Base-by-base conservation (phyloP, 805 yeast species). In the Pichia scutulata region DNA sequence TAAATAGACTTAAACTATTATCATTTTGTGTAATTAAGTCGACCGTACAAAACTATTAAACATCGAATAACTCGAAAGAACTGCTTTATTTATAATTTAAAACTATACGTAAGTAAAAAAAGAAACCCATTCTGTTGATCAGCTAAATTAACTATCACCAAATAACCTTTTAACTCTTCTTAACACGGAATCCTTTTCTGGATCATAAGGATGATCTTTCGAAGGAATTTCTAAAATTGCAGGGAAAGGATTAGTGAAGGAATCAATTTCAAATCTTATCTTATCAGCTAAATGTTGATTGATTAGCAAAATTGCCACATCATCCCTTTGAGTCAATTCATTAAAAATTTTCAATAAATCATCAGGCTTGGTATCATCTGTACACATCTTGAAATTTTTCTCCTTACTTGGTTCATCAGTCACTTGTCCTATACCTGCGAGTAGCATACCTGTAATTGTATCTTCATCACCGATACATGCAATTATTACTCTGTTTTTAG, bases 391-490 rank as follows among this genome's bases (percentile, higher is more conserved):
- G 68, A 93, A 93, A 74, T 93, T 93, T 71, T 88, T 83, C 57
- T 78, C 82, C 60, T 77, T 78, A 19, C 81, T 81, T 40, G 80
- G 74, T 54, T 78, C 83, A 53, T 70, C 70, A 26, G 78, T 75
- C 21, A 89, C 82, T 63, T 92, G 95, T 24, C 99, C 99, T 52
- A 88, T 82, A 26, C 99, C 99, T 1, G 99, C 99, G 52, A 93
- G 76, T 36, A 93, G 74, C 75, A 93, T 79, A 3, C 99, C 99
- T 2, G 99, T 93, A 53, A 93, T 90, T 22, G 98, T 86, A 64
- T 93, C 98, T 71, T 93, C 99, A 63, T 93, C 99, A 18, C 97
- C 99, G 62, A 93, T 89, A 39, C 90, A 95, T 13, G 97, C 98
- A 52, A 93, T 74, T 58, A 90, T 75, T 39, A 85, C 78, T 62